Base-by-base conservation (phyloP, 2,329 filamentous ascomycete species). In the Pseudocercospora musae region DNA sequence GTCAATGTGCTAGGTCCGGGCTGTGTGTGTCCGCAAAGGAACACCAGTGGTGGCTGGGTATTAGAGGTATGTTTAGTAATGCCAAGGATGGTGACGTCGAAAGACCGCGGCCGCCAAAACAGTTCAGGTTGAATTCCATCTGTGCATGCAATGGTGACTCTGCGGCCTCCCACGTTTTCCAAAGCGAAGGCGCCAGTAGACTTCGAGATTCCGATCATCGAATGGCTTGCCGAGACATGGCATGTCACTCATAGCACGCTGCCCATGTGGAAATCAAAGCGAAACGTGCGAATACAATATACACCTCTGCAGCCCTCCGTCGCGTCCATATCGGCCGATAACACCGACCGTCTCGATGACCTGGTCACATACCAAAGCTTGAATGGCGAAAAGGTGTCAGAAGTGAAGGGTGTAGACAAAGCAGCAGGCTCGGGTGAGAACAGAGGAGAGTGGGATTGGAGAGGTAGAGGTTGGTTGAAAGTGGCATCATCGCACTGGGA, bases 261-360 rank as follows among this genome's bases (percentile, higher is more conserved):
- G 10, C 79, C 84, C 66, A 92, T 95, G 89, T 96, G 91, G 91
- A 87, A 87, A 69, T 84, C 85, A 52, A 88, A 89, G 58, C 88
- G 87, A 74, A 95, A 95, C 77, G 90, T 96, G 13, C 84, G 84
- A 70, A 94, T 96, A 74, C 89, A 86, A 33, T 96, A 96, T 81
- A 84, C 78, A 9, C 75, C 82, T 0, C 81, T 90, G 8, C 62
- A 71, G 58, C 75, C 56, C 29, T 75, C 61, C 59, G 75, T 59
- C 71, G 77, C 10, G 62, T 74, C 25, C 65, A 74, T 66, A 15
- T 64, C 63, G 9, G 60, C 67, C 42, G 71, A 73, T 5, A 69
- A 75, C 20, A 78, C 80, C 44, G 78, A 80, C 59, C 80, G 83
- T 62, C 77, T 94, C 64, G 87, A 92, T 74, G 91, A 95, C 76